phyloP scores from a whole-genome alignment of 768 basidiomycete species.

The Terana coerulea region DNA sequence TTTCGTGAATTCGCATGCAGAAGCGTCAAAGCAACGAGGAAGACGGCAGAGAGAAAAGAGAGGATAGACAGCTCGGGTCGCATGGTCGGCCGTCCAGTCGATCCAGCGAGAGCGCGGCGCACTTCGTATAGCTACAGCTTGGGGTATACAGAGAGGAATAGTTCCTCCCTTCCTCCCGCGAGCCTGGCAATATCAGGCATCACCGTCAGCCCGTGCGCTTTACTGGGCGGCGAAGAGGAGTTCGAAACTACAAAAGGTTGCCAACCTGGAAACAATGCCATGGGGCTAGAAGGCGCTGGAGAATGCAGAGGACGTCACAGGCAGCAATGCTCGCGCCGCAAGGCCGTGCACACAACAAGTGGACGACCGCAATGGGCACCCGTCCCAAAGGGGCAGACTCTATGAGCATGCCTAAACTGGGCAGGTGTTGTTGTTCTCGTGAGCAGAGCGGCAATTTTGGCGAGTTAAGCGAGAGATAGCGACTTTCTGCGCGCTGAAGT shows the following conservation, averaged over 20 bases:
- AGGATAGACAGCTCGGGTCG: slow-evolving; percentile 24
- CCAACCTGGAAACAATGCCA: slow-evolving; percentile 11
- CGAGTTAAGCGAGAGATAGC: not conserved
- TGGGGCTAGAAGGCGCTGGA: slow-evolving; percentile 6
- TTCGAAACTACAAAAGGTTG: slow-evolving; percentile 12
- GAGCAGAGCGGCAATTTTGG: not conserved
- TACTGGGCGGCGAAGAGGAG: not conserved
- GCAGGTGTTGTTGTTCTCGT: slow-evolving; percentile 6
- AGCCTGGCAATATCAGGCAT: slow-evolving; percentile 5
- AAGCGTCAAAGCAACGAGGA: slow-evolving; percentile 23
- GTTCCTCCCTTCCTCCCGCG: not conserved
- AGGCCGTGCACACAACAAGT: slow-evolving; percentile 2
- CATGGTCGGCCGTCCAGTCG: slow-evolving; percentile 18
- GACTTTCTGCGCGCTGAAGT: no score
- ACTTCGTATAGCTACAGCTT: slow-evolving; percentile 7
- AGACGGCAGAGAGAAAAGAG: slow-evolving; percentile 24
- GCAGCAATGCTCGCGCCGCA: slow-evolving; percentile 4
- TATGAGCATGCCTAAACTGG: slow-evolving; percentile 9
- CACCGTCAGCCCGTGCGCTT: not conserved
- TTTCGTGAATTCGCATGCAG: slow-evolving; percentile 27
- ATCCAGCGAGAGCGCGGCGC: slow-evolving; percentile 16
- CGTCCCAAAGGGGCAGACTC: slow-evolving; percentile 9
- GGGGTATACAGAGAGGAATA: slow-evolving; percentile 11
- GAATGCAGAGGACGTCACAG: slow-evolving; percentile 14
- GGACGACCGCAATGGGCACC: slow-evolving; percentile 5